Base-by-base conservation (phyloP, 495 filamentous ascomycete genomes). In the Massariosphaeria phaeospora region DNA sequence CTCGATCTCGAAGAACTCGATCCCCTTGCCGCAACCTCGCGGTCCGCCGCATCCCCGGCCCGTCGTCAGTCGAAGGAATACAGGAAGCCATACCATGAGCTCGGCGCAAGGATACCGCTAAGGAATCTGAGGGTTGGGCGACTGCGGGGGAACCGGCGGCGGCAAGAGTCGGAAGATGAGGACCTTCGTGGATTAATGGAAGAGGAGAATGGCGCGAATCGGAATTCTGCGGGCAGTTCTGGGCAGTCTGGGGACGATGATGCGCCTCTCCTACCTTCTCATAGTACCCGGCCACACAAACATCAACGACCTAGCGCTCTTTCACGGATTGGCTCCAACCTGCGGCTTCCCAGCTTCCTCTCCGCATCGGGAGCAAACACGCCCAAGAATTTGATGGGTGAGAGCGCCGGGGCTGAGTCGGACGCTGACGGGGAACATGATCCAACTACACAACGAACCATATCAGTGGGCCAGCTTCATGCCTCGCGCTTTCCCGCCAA, bases 401-500 rank as follows among this genome's bases (percentile, higher is more conserved):
- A 66, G 21, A 45, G 53, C n/a, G 40, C 31, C n/a, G 52, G 61
- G 3, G 55, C 52, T 8, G 64, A 61, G 18, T 60, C 44, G 12
- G 64, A 67, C 10, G 60, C 55, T 2, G 63, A 67, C 9, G 52
- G 49, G 13, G 67, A 69, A 20, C 61, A 70, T 47, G 60, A 68
- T 50, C 66, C 67, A 2, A 48, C 61, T 30, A 56, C 65, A 13
- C 67, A 59, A 33, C 65, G 70, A 7, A 66, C 55, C 13, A 61
- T 73, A 23, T 27, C 65, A 1, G 64, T 70, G 27, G 70, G 67
- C 48, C 68, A 67, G 33, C 39, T 35, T 0, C 72, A 84, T 57
- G 58, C 74, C 18, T 69, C 76, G 8, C 75, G 76, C 31, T 88
- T 83, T 66, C 87, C 87, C n/a, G 78, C 82, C 13, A 99, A 99